These are phyloP conservation scores for Candida succiphila DNA, from an alignment of 805 yeast species.

Conservation along the genomic window DNA sequence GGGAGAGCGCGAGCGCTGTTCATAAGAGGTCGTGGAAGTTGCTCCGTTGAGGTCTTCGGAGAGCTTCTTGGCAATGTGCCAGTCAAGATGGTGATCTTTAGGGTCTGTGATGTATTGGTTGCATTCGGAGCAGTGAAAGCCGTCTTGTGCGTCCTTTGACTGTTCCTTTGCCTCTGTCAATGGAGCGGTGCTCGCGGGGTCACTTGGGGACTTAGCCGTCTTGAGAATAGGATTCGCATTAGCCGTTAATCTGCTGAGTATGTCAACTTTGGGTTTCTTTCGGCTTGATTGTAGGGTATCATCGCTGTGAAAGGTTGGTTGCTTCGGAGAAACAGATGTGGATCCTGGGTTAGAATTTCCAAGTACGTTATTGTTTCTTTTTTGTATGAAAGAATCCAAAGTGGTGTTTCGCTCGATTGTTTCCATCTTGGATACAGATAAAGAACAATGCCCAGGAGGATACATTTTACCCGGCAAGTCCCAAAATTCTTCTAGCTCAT, in stretches of 20 bases:
- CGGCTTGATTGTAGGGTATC: too few relatives aligned
- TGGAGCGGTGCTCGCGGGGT: neutral
- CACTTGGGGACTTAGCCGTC: neutral
- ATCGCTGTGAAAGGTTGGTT: too few relatives aligned
- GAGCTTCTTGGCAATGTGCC: constrained; percentile 3
- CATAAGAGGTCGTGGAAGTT: too few relatives aligned
- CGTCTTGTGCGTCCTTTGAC: too few relatives aligned
- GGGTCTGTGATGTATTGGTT: neutral
- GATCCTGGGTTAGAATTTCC: too few relatives aligned
- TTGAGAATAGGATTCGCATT: neutral
- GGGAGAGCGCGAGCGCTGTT: too few relatives aligned
- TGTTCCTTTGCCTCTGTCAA: too few relatives aligned
- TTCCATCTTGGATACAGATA: constrained; percentile 47
- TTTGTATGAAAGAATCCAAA: too few relatives aligned
- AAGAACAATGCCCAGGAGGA: constrained; percentile 40
- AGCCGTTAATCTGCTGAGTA: neutral
- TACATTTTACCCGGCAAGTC: constrained; percentile 22
- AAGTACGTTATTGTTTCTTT: too few relatives aligned
- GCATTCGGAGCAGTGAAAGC: neutral
- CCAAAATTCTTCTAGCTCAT: constrained; percentile 17
- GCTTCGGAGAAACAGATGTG: too few relatives aligned
- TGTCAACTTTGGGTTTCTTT: too few relatives aligned
- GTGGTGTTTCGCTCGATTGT: constrained; percentile 19
- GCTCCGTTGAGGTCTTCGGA: constrained; percentile 1
- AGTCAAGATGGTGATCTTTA: constrained; percentile 2